phyloP scores from a whole-genome alignment of 345 rosid species.

The Mercurialis annua region DNA sequence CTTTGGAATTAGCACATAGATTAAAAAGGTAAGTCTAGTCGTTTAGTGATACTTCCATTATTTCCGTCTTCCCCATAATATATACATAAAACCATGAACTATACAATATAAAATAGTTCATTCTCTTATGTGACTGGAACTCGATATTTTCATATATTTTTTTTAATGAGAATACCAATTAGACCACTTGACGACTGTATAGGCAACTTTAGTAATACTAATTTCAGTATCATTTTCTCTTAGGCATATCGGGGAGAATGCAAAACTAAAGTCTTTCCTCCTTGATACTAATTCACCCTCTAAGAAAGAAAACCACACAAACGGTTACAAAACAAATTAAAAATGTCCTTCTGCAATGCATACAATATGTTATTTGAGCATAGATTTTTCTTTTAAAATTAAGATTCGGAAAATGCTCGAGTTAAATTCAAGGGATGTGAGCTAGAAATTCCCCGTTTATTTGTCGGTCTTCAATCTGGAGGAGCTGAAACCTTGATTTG shows the following conservation, averaged over 20 bases:
- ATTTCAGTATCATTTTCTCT: no score
- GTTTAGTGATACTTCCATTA: not conserved
- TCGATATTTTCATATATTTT: no score
- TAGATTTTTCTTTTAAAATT: not conserved
- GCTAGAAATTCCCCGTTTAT: not conserved
- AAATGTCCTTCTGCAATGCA: constrained; percentile 3
- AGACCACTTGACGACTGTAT: no score
- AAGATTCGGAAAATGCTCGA: not conserved
- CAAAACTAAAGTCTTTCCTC: constrained; percentile 63
- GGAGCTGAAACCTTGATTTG: not conserved
- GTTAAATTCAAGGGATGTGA: not conserved
- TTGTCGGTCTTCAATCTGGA: no score
- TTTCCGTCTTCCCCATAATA: no score
- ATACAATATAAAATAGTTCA: no score
- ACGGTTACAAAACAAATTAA: constrained; percentile 34
- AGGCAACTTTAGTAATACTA: no score
- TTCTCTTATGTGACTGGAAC: no score
- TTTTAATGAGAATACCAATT: no score
- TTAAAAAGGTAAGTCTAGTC: constrained; percentile 64
- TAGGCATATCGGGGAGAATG: constrained; percentile 65
- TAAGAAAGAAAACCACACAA: constrained; percentile 25
- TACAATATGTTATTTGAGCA: not conserved
- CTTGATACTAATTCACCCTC: constrained; percentile 32
- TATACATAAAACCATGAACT: no score
- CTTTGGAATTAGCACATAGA: constrained; percentile 72